Conservation (phyloP, 331 rosid genomes). For the Quercus lobata region DNA sequence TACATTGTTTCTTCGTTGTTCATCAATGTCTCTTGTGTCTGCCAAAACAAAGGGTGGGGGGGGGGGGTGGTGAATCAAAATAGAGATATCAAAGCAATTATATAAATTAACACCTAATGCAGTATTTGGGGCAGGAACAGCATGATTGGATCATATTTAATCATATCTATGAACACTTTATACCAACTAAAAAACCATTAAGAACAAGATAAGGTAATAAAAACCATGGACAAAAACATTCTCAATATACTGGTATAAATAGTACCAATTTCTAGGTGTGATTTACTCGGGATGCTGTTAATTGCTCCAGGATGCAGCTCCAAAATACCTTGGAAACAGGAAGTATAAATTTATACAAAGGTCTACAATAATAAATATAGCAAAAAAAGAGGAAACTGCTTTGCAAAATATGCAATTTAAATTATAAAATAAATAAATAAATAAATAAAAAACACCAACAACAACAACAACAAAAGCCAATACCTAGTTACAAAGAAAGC, state of each 20-base stretch:
- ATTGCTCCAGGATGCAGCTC: constrained; percentile 95
- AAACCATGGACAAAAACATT: constrained; percentile 10
- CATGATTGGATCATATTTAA: neutral
- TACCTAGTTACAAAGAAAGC: neutral
- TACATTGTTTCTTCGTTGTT: constrained; percentile 71
- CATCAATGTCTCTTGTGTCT: constrained; percentile 93
- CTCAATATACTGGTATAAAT: constrained; percentile 1
- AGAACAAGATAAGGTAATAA: neutral
- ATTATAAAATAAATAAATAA: neutral
- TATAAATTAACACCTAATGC: neutral
- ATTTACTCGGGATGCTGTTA: constrained; percentile 93
- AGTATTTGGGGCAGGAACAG: neutral
- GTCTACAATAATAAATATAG: neutral
- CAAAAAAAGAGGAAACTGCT: neutral
- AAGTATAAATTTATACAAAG: constrained; percentile 5
- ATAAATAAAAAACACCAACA: neutral
- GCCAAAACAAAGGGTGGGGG: neutral
- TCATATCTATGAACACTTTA: neutral
- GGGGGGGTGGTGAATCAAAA: neutral
- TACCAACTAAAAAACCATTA: neutral
- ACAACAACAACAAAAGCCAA: neutral
- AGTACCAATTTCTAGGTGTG: constrained; percentile 90
- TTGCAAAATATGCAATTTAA: neutral
- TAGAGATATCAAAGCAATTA: neutral
- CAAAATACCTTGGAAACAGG: constrained; percentile 57